Evolutionary conservation across 202 grass and related monocot species (phyloP).

Genomic region (Elaeis oleifera): DNA sequence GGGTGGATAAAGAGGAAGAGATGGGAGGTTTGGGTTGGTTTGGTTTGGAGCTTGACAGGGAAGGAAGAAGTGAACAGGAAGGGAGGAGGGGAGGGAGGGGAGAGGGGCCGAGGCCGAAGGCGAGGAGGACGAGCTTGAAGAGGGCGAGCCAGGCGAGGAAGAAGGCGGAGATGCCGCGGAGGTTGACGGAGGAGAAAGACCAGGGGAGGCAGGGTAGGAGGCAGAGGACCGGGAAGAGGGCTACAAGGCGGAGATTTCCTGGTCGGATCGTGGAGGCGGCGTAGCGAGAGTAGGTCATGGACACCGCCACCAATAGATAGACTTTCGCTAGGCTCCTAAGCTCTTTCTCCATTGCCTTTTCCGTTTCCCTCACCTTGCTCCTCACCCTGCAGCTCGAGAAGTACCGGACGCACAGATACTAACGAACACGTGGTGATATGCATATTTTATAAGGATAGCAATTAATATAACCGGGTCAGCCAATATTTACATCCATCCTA

Average conservation of each 20-base stretch:
- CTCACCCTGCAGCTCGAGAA: too few species aligned
- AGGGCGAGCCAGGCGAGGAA: conserved; percentile 51
- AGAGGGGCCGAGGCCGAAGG: conserved; percentile 42
- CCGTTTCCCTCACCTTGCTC: too few species aligned
- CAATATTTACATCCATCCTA: too few species aligned
- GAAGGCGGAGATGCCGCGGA: conserved; percentile 42
- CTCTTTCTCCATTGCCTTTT: conserved; percentile 31
- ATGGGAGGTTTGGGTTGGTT: conserved; percentile 9
- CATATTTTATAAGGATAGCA: too few species aligned
- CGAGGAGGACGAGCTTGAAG: conserved; percentile 71
- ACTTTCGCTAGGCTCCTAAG: conserved; percentile 26
- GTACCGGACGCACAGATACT: too few species aligned
- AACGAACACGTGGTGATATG: too few species aligned
- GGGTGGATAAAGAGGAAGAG: background rate
- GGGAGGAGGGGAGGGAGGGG: conserved; percentile 26
- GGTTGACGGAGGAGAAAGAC: conserved; percentile 40
- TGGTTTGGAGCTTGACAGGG: conserved; percentile 45
- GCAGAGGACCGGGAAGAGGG: conserved; percentile 37
- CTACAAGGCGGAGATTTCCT: conserved; percentile 34
- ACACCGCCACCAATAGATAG: conserved; percentile 8
- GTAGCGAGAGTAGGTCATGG: conserved; percentile 39
- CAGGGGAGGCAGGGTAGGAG: conserved; percentile 35
- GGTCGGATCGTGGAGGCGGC: conserved; percentile 27
- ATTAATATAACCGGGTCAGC: too few species aligned
- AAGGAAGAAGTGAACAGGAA: conserved; percentile 52